Base-by-base conservation (phyloP, 1,139 yeast species). In the Blastobotrys capitulatus region DNA sequence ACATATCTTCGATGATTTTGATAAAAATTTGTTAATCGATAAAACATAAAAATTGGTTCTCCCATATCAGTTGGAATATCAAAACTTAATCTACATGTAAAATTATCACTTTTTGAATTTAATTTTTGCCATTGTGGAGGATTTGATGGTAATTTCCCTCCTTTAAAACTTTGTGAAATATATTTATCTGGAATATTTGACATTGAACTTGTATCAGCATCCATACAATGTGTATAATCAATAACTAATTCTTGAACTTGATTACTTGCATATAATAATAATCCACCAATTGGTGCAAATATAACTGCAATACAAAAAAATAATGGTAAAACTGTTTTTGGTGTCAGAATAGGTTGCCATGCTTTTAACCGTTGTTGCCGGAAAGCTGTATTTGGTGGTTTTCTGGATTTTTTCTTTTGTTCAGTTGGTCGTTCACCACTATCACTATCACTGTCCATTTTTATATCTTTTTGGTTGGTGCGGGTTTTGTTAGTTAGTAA, bases 1-100 rank as follows among this genome's bases (percentile, higher is more conserved):
- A 86, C 98, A 67, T 78, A 92, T 62, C 97, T 81, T 66, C 98
- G 83, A 69, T 92, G 98, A 70, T 92, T 92, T 49, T 95, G 95
- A 67, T 85, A 80, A 67, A 92, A 92, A 58, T 85, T 82, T 54
- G 89, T 82, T 58, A 92, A 70, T 59, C 87, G 76, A 74, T 92
- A 92, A 66, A 83, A 88, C 56, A 88, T 69, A 61, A 78, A 88
- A 38, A 90, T 79, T 3, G 96, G 94, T 1, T 84, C 81, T 41
- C 83, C 82, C 66, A 92, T 73, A 41, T 78, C 80, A 46, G 79
- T 72, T 22, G 96, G 94, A n/a, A 86, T 76, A 47, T 80, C 77
- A 64, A 92, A 90, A 66, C 86, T 88, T 49, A 92, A 68, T 52
- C 77, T 73, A 66, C 97, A 90, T 15, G 58, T 58, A 46, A 57